phyloP scores from a whole-genome alignment of 805 yeast species.

The Cyberlindnera maritima region DNA sequence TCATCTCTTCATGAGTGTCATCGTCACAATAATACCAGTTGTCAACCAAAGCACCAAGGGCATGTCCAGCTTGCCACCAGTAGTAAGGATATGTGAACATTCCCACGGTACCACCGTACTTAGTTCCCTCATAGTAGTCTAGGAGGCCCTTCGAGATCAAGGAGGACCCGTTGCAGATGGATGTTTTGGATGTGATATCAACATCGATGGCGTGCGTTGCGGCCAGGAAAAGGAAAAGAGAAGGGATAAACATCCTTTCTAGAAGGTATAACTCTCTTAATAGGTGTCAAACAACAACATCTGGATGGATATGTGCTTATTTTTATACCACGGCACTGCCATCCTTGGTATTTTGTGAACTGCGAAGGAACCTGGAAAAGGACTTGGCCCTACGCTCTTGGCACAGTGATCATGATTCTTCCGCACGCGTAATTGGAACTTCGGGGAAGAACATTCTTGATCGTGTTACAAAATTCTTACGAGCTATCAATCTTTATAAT shows the following conservation, averaged over 20 bases:
- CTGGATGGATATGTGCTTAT: no score
- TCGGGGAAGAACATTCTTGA: no score
- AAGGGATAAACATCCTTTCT: no score
- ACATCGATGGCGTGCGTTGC: constrained; percentile 22
- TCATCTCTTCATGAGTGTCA: constrained; percentile 54
- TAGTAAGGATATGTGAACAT: constrained; percentile 59
- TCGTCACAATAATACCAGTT: constrained; percentile 69
- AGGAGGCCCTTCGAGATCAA: constrained; percentile 60
- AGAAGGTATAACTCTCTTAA: no score
- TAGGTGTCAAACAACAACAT: no score
- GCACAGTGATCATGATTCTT: no score
- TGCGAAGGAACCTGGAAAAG: no score
- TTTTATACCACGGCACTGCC: background rate
- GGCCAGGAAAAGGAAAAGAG: background rate
- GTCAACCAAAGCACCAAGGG: constrained; percentile 66
- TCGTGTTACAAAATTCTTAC: no score
- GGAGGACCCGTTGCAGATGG: constrained; percentile 57
- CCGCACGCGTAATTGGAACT: no score
- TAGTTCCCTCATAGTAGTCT: constrained; percentile 66
- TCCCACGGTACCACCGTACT: constrained; percentile 76
- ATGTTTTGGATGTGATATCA: constrained; percentile 38
- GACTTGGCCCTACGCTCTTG: background rate
- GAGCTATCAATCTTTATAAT: no score
- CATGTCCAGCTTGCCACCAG: constrained; percentile 95
- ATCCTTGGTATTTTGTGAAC: background rate